phyloP scores from a whole-genome alignment of 495 filamentous ascomycete genomes.

The Margaritispora aquatica region DNA sequence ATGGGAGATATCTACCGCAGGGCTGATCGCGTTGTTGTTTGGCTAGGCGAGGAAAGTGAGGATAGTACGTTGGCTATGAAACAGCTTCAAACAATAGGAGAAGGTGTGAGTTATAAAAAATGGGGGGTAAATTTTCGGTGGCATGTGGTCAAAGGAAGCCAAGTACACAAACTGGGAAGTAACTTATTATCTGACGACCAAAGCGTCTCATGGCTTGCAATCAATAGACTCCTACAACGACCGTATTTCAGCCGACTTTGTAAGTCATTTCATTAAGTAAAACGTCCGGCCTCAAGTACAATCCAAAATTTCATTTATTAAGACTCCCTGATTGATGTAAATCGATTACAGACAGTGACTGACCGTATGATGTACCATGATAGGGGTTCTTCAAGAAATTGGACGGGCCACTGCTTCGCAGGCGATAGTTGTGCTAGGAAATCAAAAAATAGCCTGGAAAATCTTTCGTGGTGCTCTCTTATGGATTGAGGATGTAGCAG shows the following conservation, averaged over 20 bases:
- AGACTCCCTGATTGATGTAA: too few relatives aligned
- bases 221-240: neutral
- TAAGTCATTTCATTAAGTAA: too few relatives aligned
- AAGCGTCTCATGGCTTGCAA: neutral
- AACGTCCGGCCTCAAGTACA: too few relatives aligned
- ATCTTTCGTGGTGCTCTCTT: neutral
- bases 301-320: too few relatives aligned
- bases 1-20: slow-evolving; percentile 7
- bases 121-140: neutral
- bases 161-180: neutral
- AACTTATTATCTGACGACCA: neutral
- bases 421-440: slow-evolving; percentile 8
- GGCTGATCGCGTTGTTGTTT: slow-evolving; percentile 5
- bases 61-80: slow-evolving; percentile 1
- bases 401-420: slow-evolving; percentile 14
- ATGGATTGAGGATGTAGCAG: neutral
- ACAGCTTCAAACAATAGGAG: neutral
- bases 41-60: slow-evolving; percentile 1
- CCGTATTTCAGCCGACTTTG: slow-evolving; percentile 5
- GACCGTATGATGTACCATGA: too few relatives aligned
- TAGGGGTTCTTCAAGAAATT: slow-evolving; percentile 12
- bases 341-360: too few relatives aligned
- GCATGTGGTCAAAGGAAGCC: too few relatives aligned
- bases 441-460: neutral
- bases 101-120: neutral